Evolutionary conservation across 441 rosid species (phyloP).

Genomic region (Biscutella laevigata): DNA sequence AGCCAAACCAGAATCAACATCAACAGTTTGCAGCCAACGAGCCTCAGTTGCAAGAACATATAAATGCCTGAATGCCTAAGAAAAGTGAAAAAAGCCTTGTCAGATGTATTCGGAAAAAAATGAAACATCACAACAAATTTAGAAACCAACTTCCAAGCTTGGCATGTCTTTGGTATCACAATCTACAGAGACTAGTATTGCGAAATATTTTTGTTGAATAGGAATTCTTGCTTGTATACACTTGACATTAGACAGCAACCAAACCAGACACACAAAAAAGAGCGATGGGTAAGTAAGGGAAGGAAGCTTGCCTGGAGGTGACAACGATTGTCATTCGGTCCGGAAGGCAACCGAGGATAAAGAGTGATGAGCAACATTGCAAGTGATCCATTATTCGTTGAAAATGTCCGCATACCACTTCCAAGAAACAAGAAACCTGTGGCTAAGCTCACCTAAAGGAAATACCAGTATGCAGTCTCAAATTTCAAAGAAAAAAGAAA

Average conservation of each 20-base stretch:
- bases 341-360: slow-evolving; percentile 90
- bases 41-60: slow-evolving; percentile 95
- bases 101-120: slow-evolving; percentile 8
- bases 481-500: slow-evolving; percentile 6
- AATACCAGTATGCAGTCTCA: slow-evolving; percentile 17
- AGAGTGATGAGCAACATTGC: slow-evolving; percentile 85
- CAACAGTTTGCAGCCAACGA: slow-evolving; percentile 95
- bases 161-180: slow-evolving; percentile 13
- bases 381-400: slow-evolving; percentile 73
- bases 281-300: not conserved
- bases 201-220: not conserved
- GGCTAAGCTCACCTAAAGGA: slow-evolving; percentile 78
- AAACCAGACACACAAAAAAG: not conserved
- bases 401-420: slow-evolving; percentile 90
- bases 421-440: slow-evolving; percentile 95
- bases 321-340: slow-evolving; percentile 98
- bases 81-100: slow-evolving; percentile 8
- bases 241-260: not conserved
- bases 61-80: slow-evolving; percentile 94
- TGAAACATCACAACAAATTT: slow-evolving; percentile 10
- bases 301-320: slow-evolving; percentile 80
- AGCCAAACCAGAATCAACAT: slow-evolving; percentile 91
- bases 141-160: slow-evolving; percentile 13
- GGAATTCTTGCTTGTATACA: not conserved
- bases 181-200: slow-evolving; percentile 11